Conservation (phyloP, 768 basidiomycete genomes). For the Hysterangium stoloniferum region DNA sequence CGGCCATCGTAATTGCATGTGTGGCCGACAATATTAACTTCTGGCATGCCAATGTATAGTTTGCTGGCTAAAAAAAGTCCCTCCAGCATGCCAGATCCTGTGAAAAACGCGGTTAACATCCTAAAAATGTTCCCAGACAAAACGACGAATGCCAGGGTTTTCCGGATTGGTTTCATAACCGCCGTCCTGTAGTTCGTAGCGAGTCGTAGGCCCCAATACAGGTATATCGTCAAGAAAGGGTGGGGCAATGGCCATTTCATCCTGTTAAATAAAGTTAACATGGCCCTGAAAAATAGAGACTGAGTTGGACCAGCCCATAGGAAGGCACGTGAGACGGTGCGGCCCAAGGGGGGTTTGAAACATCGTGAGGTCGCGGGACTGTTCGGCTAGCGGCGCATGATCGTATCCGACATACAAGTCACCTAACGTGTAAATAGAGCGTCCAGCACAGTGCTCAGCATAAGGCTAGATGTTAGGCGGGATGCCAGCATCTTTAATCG, state of each 20-base stretch:
- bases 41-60: conserved; percentile 21
- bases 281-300: conserved; percentile 25
- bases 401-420: conserved; percentile 18
- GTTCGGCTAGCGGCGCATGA: conserved; percentile 18
- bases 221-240: conserved; percentile 19
- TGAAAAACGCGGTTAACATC: conserved; percentile 29
- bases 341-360: conserved; percentile 9
- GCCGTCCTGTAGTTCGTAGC: conserved; percentile 17
- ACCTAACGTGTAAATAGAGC: conserved; percentile 18
- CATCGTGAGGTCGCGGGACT: conserved; percentile 2
- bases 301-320: conserved; percentile 5
- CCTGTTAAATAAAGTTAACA: conserved; percentile 28
- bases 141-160: conserved; percentile 25
- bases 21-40: conserved; percentile 30
- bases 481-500: conserved; percentile 28
- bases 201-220: conserved; percentile 25
- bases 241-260: conserved; percentile 24
- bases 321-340: not conserved
- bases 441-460: conserved; percentile 22
- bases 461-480: conserved; percentile 28
- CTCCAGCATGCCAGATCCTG: conserved; percentile 22
- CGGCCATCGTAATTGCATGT: conserved; percentile 28
- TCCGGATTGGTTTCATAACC: conserved; percentile 17
- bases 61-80: conserved; percentile 28
- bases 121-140: conserved; percentile 27